These are phyloP conservation scores for Symbiodinium pilosum DNA, from an alignment of 73 alveolate species.

Conservation along the genomic window DNA sequence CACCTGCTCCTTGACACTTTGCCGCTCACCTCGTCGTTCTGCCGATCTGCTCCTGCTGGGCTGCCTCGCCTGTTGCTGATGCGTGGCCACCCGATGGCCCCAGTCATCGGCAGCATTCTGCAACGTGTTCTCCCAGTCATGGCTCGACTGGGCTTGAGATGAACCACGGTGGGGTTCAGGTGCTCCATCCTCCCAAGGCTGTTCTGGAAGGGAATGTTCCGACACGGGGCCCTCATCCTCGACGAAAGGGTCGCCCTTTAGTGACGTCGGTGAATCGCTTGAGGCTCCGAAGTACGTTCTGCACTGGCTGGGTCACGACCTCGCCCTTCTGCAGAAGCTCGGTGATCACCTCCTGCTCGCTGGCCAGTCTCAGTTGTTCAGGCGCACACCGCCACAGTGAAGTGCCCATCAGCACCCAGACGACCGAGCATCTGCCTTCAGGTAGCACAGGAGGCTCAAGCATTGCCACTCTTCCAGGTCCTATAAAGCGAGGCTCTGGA, in stretches of 20 bases:
- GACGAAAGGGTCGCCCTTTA: not conserved
- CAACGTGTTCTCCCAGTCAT: not conserved
- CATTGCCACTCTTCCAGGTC: constrained; percentile 10
- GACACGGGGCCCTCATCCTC: not conserved
- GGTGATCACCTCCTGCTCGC: not conserved
- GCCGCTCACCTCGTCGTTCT: not conserved
- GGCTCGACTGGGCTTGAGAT: not conserved
- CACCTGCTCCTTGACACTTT: not conserved
- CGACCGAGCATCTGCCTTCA: not conserved
- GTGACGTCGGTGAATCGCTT: not conserved
- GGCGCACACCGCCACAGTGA: constrained; percentile 19
- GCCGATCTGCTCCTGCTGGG: not conserved
- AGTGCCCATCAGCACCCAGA: constrained; percentile 26
- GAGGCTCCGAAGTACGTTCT: not conserved
- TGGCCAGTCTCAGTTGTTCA: not conserved
- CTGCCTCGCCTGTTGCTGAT: not conserved
- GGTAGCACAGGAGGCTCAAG: not conserved
- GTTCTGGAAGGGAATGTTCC: not conserved
- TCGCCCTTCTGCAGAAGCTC: not conserved
- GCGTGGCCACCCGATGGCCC: not conserved
- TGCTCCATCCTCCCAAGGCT: not conserved
- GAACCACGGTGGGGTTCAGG: not conserved
- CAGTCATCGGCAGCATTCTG: not conserved
- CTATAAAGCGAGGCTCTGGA: constrained; percentile 15
- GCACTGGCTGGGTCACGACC: not conserved